Conservation (phyloP, 345 rosid genomes). For the Acer saccharum region DNA sequence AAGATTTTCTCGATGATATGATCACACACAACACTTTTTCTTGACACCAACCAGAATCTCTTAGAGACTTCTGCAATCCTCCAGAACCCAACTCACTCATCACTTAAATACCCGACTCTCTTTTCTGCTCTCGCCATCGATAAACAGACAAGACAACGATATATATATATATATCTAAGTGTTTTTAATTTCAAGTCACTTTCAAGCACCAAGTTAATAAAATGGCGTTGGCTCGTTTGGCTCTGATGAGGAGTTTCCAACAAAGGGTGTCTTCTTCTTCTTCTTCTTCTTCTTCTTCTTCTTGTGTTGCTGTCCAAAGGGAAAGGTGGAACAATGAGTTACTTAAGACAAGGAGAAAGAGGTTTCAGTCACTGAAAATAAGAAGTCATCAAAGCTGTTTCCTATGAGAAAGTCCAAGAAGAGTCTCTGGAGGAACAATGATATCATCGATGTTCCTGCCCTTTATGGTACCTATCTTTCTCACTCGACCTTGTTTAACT, state of each 20-base stretch:
- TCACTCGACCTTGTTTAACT: no score
- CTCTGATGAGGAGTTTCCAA: slow-evolving; percentile 55
- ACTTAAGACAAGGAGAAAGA: slow-evolving; percentile 32
- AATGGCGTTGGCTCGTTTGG: slow-evolving; percentile 73
- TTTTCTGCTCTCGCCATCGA: no score
- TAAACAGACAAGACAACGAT: no score
- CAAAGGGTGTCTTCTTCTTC: slow-evolving; percentile 35
- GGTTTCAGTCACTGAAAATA: slow-evolving; percentile 43
- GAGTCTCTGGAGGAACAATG: slow-evolving; percentile 52
- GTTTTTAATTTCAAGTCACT: neutral
- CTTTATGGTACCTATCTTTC: slow-evolving; percentile 43
- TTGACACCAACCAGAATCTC: no score
- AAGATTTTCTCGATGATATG: no score
- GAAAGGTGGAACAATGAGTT: slow-evolving; percentile 27
- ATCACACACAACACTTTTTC: no score
- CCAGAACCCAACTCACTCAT: no score
- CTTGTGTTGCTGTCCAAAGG: slow-evolving; percentile 20
- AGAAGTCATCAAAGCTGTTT: slow-evolving; percentile 38
- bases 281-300: slow-evolving; percentile 20
- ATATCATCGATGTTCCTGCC: slow-evolving; percentile 38
- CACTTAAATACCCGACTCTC: no score
- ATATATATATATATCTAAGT: neutral
- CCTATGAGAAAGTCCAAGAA: slow-evolving; percentile 51
- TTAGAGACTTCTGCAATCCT: no score
- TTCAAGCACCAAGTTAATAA: neutral